Base-by-base conservation (phyloP, 768 basidiomycete genomes). In the Psilocybe sp. region DNA sequence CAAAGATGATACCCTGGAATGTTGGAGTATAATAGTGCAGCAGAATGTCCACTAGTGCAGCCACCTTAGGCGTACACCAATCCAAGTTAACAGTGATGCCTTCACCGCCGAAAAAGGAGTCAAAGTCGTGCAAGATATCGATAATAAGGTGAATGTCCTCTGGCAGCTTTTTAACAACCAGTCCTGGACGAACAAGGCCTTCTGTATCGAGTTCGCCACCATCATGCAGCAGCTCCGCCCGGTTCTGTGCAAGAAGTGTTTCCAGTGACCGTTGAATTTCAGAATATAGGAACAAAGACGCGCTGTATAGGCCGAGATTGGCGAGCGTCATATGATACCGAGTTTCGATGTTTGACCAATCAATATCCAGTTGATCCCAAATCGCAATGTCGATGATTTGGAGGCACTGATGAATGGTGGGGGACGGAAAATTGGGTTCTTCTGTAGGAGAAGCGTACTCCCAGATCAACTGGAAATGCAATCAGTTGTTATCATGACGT, bases 1-100 rank as follows among this genome's bases (percentile, higher is more conserved):
- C 91, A 63, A 96, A 96, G 39, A 95, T 75, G 53, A 95, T 94
- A 15, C 81, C 82, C 58, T 92, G 91, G 60, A 93, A 91, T 2
- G 65, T 61, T 12, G 75, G 57, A 14, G 76, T 76, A 44, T 78
- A 67, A 59, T 84, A 75, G 32, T 71, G 71, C 31, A 79, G 66
- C 19, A 95, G 74, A 41, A 86, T 68, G 15, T 83, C 77, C 13
- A 85, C 72, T 33, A 95, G 77, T 3, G 69, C 71, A 41, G 71
- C 71, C 40, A 95, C 66, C 64, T 94, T 92, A 2, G 86, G 88
- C 7, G 87, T 80, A 57, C 82, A 84, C 83, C 87, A 89, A 18
- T 73, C 67, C n/a, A 84, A 67, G 3, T 71, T 64, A 15, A 86
- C 64, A 4, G 71, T 11, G 61, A 57, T 44, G 65, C 59, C 5